phyloP scores from a whole-genome alignment of 2,329 filamentous ascomycete genomes.

The Biscogniauxia sp. region DNA sequence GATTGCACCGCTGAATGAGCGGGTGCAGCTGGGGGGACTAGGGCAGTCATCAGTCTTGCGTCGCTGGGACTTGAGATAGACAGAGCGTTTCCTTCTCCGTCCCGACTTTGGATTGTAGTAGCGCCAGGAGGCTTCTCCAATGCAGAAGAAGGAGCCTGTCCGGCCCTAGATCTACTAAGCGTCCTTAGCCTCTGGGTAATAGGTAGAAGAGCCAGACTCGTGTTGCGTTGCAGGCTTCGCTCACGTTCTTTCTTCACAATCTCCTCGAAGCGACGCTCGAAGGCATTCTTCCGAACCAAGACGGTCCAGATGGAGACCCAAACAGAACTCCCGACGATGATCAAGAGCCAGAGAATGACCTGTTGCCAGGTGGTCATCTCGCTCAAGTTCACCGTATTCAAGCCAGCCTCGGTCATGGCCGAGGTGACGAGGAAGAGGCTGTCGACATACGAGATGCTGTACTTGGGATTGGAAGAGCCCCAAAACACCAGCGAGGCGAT shows the following conservation, averaged over 20 bases:
- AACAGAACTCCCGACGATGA: constrained; percentile 62
- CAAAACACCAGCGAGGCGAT: constrained; percentile 60
- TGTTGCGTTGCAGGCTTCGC: constrained; percentile 27
- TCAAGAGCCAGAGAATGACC: constrained; percentile 58
- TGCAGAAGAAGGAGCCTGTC: neutral
- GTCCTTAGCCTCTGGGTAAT: constrained; percentile 26
- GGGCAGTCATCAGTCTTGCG: constrained; percentile 15
- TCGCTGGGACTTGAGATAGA: constrained; percentile 25
- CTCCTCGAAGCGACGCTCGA: constrained; percentile 58
- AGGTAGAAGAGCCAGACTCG: constrained; percentile 27
- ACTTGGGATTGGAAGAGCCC: constrained; percentile 48
- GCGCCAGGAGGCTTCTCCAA: constrained; percentile 5
- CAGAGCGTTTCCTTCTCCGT: neutral
- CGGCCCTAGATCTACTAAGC: constrained; percentile 19
- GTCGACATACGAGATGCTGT: constrained; percentile 59
- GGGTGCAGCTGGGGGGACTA: constrained; percentile 14
- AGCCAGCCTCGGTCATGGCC: constrained; percentile 65
- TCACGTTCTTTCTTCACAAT: constrained; percentile 45
- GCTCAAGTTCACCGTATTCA: constrained; percentile 60
- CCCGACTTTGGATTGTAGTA: neutral
- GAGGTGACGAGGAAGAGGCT: constrained; percentile 62
- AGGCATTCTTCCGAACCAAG: constrained; percentile 57
- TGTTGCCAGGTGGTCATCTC: constrained; percentile 66
- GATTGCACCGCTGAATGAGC: neutral
- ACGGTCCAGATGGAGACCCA: constrained; percentile 65